Base-by-base conservation (phyloP, 139 green algal species). In the Tetraselmis chui region DNA sequence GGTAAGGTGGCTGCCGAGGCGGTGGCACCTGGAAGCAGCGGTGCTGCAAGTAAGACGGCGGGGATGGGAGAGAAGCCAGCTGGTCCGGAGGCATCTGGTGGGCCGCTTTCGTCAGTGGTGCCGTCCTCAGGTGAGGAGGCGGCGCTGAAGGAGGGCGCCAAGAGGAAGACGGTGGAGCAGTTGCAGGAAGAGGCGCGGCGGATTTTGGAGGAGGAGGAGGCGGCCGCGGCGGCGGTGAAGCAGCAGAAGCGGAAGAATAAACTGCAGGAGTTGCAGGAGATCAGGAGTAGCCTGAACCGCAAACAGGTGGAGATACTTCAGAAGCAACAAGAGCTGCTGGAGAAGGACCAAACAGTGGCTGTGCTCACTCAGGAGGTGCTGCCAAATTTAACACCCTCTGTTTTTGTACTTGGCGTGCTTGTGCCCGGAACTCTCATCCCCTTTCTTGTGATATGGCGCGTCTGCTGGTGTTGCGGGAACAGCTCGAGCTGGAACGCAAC, bases 401-500 rank as follows among this genome's bases (percentile, higher is more conserved):
- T n/a, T n/a, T n/a, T n/a, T n/a, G n/a, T n/a, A n/a, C n/a, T n/a
- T n/a, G n/a, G n/a, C n/a, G n/a, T n/a, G n/a, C n/a, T n/a, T n/a
- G n/a, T n/a, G n/a, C n/a, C n/a, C n/a, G n/a, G n/a, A n/a, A n/a
- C n/a, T n/a, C n/a, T n/a, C n/a, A n/a, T n/a, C n/a, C n/a, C n/a
- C n/a, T n/a, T n/a, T n/a, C n/a, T n/a, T n/a, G n/a, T n/a, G n/a
- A n/a, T n/a, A n/a, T n/a, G n/a, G n/a, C n/a, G n/a, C n/a, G n/a
- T n/a, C n/a, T n/a, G n/a, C n/a, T n/a, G n/a, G n/a, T n/a, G n/a
- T n/a, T n/a, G n/a, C n/a, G n/a, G 45, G 1, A 79, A 83, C 91
- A 96, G 92, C 84, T 97, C 75, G 93, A 97, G 30, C 81, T 97
- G 76, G 94, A 97, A 85, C 84, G 91, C 18, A 96, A 97, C 86